Conservation (phyloP, 495 filamentous ascomycete species). For the Aspergillus haitiensis region DNA sequence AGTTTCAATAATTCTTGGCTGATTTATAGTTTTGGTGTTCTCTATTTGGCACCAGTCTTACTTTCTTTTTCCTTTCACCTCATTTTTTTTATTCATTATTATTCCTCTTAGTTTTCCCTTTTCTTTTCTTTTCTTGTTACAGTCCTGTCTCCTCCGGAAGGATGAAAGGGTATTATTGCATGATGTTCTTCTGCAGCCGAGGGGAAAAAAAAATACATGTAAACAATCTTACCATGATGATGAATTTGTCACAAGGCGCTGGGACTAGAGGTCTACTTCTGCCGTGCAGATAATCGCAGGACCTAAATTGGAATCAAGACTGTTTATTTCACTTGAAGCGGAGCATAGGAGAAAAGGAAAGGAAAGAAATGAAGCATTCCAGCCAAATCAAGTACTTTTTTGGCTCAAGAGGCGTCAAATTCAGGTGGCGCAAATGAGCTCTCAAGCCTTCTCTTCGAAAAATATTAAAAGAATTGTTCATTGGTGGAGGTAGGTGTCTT, state of each 20-base stretch:
- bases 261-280: neutral
- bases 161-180: slow-evolving; percentile 8
- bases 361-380: neutral
- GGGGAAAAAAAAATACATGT: slow-evolving; percentile 10
- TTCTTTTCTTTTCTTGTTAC: slow-evolving; percentile 2
- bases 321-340: too few species aligned
- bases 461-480: too few species aligned
- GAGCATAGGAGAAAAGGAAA: too few species aligned
- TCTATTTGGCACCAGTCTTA: slow-evolving; percentile 5
- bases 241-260: neutral
- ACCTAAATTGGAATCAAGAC: neutral
- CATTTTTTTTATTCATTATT: slow-evolving; percentile 4
- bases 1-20: slow-evolving; percentile 18
- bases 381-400: neutral
- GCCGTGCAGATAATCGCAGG: neutral
- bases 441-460: too few species aligned
- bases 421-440: too few species aligned
- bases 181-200: neutral
- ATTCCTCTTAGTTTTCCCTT: neutral
- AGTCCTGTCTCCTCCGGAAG: slow-evolving; percentile 9
- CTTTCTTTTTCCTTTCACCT: slow-evolving; percentile 1
- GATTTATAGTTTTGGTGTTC: slow-evolving; percentile 9
- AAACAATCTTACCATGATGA: slow-evolving; percentile 8
- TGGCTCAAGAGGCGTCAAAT: too few species aligned
- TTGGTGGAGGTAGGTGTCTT: too few species aligned